phyloP scores from a whole-genome alignment of 192 early-diverging fungal species.

The Diversispora eburnea region DNA sequence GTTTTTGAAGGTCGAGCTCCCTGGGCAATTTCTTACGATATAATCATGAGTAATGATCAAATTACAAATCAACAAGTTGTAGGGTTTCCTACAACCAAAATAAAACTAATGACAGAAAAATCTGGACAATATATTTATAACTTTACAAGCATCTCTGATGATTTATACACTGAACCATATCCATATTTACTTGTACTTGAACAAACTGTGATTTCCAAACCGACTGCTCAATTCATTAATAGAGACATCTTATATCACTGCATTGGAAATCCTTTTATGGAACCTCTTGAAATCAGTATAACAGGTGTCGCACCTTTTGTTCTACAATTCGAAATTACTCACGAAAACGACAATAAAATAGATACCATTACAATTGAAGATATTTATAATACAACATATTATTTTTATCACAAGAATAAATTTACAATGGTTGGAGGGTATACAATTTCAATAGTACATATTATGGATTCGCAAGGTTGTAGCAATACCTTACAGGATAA shows the following conservation, averaged over 20 bases:
- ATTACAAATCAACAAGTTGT: conserved; percentile 5
- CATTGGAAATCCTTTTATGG: conserved; percentile 34
- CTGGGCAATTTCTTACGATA: conserved; percentile 10
- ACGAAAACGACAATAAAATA: conserved; percentile 27
- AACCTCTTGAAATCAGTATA: conserved; percentile 32
- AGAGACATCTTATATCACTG: conserved; percentile 29
- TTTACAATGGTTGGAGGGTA: conserved; percentile 36
- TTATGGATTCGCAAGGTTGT: conserved; percentile 41
- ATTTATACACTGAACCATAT: conserved; percentile 33
- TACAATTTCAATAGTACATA: conserved; percentile 31
- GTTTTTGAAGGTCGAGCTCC: conserved; percentile 33
- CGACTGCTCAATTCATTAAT: conserved; percentile 33
- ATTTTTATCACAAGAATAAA: conserved; percentile 22
- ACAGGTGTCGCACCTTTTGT: conserved; percentile 38
- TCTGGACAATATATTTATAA: conserved; percentile 36
- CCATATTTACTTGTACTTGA: conserved; percentile 30
- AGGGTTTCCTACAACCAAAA: conserved; percentile 30
- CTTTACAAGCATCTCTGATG: conserved; percentile 40
- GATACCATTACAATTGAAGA: conserved; percentile 27
- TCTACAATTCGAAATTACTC: conserved; percentile 31
- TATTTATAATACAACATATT: conserved; percentile 30
- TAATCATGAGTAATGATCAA: neutral
- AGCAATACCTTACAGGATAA: neutral
- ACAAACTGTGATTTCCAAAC: conserved; percentile 35
- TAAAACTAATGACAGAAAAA: conserved; percentile 34